Base-by-base conservation (phyloP, 192 early-diverging fungal genomes). In the Gryganskiella cystojenkinii region DNA sequence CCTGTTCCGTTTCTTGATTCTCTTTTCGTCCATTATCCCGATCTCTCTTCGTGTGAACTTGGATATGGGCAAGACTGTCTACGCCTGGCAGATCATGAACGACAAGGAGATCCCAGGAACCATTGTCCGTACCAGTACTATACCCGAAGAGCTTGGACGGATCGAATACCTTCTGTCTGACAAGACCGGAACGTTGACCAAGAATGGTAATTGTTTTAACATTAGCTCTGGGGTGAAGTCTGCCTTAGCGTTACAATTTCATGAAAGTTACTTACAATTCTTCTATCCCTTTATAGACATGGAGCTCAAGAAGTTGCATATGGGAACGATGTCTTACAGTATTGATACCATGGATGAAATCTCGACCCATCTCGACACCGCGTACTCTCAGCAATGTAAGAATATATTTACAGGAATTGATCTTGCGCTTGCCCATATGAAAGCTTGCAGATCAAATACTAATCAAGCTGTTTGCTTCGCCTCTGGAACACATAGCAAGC, bases 61-160 rank as follows among this genome's bases (percentile, higher is more conserved):
- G 58, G 96, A 98, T 66, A 96, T 97, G 95, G 95, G 95, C 34
- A 99, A 99, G 84, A 92, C 93, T 1, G 91, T 95, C n/a, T 96
- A 96, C 80, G 92, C 88, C 42, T 80, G 86, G 83, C 91, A 90
- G 51, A 99, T 97, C n/a, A 92, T 93, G 88, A 87, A 89, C 28
- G 97, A 99, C 75, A 35, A 66, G 2, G 91, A 92, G 65, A 99
- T 99, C 27, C 82, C 87, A 0, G 92, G 87, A 22, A 94, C 96
- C 4, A 91, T 98, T 42, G 95, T 97, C 25, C 88, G 96, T 33
- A 98, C 95, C 13, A 94, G 92, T 53, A 97, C 95, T 44, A 93
- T 98, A 30, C 97, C 97, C 33, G 97, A 98, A 71, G 97, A 97
- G 81, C 86, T 98, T 7, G 97, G 97, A 15, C 86, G 97, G 33